These are phyloP conservation scores for Acidiella bohemica DNA, from an alignment of 495 filamentous ascomycete species.

Conservation along the genomic window DNA sequence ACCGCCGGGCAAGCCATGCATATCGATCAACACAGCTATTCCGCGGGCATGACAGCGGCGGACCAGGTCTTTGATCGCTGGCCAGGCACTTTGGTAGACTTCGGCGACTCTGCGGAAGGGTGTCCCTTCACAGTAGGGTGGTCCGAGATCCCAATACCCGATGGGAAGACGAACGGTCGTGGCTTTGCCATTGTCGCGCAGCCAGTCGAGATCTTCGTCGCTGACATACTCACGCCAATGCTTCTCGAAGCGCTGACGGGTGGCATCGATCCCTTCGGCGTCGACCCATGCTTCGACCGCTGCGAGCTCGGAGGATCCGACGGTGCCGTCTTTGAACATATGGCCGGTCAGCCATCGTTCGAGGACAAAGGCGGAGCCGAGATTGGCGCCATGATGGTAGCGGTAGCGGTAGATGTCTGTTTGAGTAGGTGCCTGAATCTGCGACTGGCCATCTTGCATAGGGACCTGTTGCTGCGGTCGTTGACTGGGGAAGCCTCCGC, in stretches of 20 bases:
- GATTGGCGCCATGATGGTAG: slow-evolving; percentile 43
- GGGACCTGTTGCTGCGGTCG: slow-evolving; percentile 6
- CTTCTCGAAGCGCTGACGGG: slow-evolving; percentile 35
- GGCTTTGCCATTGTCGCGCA: slow-evolving; percentile 32
- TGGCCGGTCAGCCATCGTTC: slow-evolving; percentile 34
- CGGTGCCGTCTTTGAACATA: slow-evolving; percentile 30
- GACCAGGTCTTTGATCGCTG: slow-evolving; percentile 30
- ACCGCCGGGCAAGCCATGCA: slow-evolving; percentile 44
- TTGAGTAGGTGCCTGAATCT: slow-evolving; percentile 27
- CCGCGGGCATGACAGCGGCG: slow-evolving; percentile 29
- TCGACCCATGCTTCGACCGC: slow-evolving; percentile 32
- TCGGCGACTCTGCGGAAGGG: slow-evolving; percentile 31
- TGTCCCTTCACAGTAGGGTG: slow-evolving; percentile 34
- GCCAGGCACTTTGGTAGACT: slow-evolving; percentile 41
- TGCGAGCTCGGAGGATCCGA: slow-evolving; percentile 34
- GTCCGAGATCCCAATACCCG: slow-evolving; percentile 41
- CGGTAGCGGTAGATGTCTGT: slow-evolving; percentile 39
- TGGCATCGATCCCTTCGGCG: slow-evolving; percentile 33
- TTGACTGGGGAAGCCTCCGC: background rate
- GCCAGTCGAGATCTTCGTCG: slow-evolving; percentile 35
- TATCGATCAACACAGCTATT: slow-evolving; percentile 41
- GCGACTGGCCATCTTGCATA: slow-evolving; percentile 18
- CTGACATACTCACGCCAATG: slow-evolving; percentile 37
- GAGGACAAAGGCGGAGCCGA: slow-evolving; percentile 43
- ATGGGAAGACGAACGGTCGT: slow-evolving; percentile 44